Evolutionary conservation across 305 asterid genomes (phyloP), one percentile per base, ranked within the genome.

Genomic region (Solanum hybrid): DNA sequence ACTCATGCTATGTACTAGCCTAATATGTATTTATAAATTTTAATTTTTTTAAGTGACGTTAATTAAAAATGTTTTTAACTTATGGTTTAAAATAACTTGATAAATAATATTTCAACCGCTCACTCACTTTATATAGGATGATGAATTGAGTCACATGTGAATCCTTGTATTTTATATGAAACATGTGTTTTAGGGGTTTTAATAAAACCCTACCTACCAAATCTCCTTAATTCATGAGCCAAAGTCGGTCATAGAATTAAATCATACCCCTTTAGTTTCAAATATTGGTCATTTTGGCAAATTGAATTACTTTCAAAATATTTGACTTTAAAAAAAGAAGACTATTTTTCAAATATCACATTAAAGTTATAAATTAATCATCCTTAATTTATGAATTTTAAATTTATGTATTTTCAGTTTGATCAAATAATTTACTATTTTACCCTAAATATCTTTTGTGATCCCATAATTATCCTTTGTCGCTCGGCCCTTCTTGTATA

Each of bases 161-260:
- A 40, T 76, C 84, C 89, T 88, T 85, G 22, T 69, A 71, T 56
- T 87, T 26, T 37, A 24, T 35, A 79, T n/a, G 60, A 82, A 91
- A 90, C 90, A 88, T 86, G 78, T 72, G 56, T 35, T 88, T 89
- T 89, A 38, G 64, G 16, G 10, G 86, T 31, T 79, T 37, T 37
- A 37, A 37, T 10, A 37, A n/a, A 79, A 79, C 26, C 32, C n/a
- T 37, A 79, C 85, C 85, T 6, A 79, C 85, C 93, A 87, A 85
- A 87, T 87, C 73, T 90, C 79, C 89, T 90, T 77, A 89, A 75
- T 32, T 40, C 51, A 40, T 56, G 40, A 32, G 7, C 32, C 16
- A 89, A 89, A 73, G 31, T 75, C 26, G 60, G 1, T 72, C 60
- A 56, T 72, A 89, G 79, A 51, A 51, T 51, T 22, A 11, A 79